These are phyloP conservation scores for Deinandra increscens DNA, from an alignment of 129 eudicot genomes.

Conservation along the genomic window DNA sequence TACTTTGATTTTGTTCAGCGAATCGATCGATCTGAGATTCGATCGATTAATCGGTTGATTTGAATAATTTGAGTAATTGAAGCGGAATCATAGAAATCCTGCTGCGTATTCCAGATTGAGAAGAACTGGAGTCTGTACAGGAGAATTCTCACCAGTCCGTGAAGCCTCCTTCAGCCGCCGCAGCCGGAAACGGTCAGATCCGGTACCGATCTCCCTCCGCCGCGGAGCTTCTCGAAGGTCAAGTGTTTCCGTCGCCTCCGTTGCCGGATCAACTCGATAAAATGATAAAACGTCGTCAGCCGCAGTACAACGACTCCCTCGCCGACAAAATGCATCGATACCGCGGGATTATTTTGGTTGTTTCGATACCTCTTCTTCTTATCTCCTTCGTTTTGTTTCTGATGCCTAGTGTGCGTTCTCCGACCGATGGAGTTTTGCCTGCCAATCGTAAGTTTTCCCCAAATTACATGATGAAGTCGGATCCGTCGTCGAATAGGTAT, in stretches of 20 bases:
- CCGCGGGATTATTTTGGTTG: constrained; percentile 51
- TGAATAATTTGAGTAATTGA: too few relatives aligned
- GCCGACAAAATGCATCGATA: constrained; percentile 52
- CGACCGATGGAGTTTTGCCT: constrained; percentile 31
- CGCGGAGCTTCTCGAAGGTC: constrained; percentile 66
- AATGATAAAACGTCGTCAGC: constrained; percentile 54
- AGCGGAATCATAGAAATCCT: not conserved
- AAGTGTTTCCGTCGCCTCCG: constrained; percentile 31
- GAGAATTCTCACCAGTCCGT: constrained; percentile 52
- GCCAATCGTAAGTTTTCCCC: constrained; percentile 54
- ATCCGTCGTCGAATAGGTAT: constrained; percentile 36
- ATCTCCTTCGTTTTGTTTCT: constrained; percentile 59
- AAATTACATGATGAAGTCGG: constrained; percentile 12
- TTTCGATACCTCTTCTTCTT: constrained; percentile 62
- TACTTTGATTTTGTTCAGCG: not conserved
- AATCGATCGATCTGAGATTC: constrained; percentile 27
- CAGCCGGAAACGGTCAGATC: constrained; percentile 76
- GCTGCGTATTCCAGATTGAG: constrained; percentile 22
- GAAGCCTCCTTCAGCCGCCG: constrained; percentile 54
- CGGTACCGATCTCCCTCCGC: constrained; percentile 94
- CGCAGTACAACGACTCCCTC: constrained; percentile 40
- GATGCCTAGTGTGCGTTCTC: constrained; percentile 50
- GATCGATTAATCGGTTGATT: constrained; percentile 22
- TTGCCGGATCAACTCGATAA: constrained; percentile 56
- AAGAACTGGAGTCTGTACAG: constrained; percentile 73